Evolutionary conservation across 257 asterid species (phyloP).

Genomic region (Nicotiana tomentosiformis): DNA sequence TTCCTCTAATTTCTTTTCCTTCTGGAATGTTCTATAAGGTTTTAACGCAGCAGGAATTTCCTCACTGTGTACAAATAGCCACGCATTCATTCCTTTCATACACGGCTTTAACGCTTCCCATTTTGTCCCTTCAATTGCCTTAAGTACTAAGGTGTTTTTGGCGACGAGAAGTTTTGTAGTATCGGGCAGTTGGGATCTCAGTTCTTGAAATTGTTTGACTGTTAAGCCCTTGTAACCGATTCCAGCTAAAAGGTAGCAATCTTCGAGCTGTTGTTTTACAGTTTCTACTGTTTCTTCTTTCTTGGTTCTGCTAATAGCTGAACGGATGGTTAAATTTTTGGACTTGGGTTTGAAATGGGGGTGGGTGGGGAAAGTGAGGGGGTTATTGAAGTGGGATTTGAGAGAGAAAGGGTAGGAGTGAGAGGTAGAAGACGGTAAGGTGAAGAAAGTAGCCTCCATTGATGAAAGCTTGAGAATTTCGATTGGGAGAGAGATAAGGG

Average conservation of each 20-base stretch:
- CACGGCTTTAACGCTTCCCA: constrained; percentile 89
- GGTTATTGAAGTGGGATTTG: constrained; percentile 62
- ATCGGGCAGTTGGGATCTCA: constrained; percentile 70
- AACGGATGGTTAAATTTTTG: constrained; percentile 34
- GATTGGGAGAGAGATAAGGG: neutral
- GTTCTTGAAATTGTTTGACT: constrained; percentile 70
- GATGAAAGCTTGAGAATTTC: constrained; percentile 3
- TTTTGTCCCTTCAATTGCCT: constrained; percentile 78
- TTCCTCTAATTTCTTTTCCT: constrained; percentile 74
- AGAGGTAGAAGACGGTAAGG: constrained; percentile 24
- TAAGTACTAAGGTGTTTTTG: constrained; percentile 73
- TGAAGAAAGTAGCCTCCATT: constrained; percentile 71
- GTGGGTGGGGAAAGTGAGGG: constrained; percentile 30
- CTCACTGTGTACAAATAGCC: constrained; percentile 83
- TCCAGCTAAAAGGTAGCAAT: constrained; percentile 76
- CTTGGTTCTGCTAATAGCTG: constrained; percentile 85
- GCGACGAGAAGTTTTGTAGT: constrained; percentile 77
- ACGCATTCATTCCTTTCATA: constrained; percentile 94
- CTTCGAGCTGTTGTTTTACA: constrained; percentile 63
- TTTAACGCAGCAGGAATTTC: constrained; percentile 92
- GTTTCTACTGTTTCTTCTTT: constrained; percentile 82
- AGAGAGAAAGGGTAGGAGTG: constrained; percentile 33
- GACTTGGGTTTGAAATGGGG: constrained; percentile 12
- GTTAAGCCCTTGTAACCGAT: constrained; percentile 84
- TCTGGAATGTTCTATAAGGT: constrained; percentile 75